These are phyloP conservation scores for Pistacia atlantica DNA, from an alignment of 345 rosid species.

Conservation along the genomic window DNA sequence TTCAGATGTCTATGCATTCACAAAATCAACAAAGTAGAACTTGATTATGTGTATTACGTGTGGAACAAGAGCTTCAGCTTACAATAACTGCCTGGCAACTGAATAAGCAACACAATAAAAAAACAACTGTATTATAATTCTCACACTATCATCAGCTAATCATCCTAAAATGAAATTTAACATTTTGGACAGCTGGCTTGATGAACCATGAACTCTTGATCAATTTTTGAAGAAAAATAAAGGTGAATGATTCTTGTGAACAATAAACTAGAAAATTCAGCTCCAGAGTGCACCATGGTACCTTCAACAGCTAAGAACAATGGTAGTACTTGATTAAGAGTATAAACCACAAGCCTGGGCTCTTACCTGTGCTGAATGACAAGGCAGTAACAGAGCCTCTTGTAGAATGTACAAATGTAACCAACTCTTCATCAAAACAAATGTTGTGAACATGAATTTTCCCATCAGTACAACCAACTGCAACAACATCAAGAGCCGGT, in stretches of 20 bases:
- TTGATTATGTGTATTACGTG: not conserved
- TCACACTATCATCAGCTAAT: not conserved
- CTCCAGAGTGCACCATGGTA: not conserved
- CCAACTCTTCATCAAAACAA: constrained; percentile 71
- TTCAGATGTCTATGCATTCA: constrained; percentile 6
- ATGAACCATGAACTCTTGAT: not conserved
- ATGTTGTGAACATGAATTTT: constrained; percentile 86
- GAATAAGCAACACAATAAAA: not conserved
- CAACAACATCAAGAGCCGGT: constrained; percentile 94
- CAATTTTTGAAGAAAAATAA: too few species aligned
- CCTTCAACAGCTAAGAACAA: constrained; percentile 1
- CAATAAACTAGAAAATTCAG: not conserved
- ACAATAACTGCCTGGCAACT: not conserved
- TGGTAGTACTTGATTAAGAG: not conserved
- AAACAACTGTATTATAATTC: not conserved
- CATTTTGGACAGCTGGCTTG: not conserved
- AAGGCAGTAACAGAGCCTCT: constrained; percentile 86
- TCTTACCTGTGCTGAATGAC: constrained; percentile 80
- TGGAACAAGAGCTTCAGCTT: not conserved
- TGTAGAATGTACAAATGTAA: constrained; percentile 70
- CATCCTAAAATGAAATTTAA: not conserved
- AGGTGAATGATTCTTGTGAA: not conserved
- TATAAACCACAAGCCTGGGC: constrained; percentile 10
- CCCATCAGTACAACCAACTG: constrained; percentile 93
- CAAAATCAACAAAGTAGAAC: not conserved